A percentile compares a stretch with the other conserved stretches of the same genome.
phyloP scores from a whole-genome alignment of 176 grass and related monocot genomes.

The Bonia amplexicaulis region DNA sequence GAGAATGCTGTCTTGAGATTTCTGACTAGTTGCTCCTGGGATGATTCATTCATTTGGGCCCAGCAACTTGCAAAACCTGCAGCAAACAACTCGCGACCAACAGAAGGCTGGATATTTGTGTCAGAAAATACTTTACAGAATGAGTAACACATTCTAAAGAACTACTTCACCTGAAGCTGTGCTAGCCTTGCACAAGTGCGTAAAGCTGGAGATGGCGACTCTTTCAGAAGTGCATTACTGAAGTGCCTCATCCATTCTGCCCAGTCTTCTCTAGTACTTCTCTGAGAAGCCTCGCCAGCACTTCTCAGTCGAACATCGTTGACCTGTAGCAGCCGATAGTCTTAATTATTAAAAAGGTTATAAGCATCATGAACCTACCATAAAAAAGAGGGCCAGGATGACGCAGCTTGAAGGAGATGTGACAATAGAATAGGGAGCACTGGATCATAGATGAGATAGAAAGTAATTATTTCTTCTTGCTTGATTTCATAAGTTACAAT shows the following conservation, averaged over 20 bases:
- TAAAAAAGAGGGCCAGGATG: background rate
- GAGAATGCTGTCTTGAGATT: slow-evolving; percentile 99
- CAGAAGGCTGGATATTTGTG: slow-evolving; percentile 76
- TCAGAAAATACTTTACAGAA: slow-evolving; percentile 46
- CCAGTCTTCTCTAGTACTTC: slow-evolving; percentile 99
- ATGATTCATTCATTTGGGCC: slow-evolving; percentile 91
- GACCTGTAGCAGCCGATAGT: slow-evolving; percentile 51
- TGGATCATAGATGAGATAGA: background rate
- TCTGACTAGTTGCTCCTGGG: slow-evolving; percentile 91
- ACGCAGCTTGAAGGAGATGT: background rate
- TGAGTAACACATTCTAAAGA: slow-evolving; percentile 29
- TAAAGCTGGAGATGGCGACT: slow-evolving; percentile 94
- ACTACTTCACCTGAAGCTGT: slow-evolving; percentile 74
- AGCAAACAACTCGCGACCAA: slow-evolving; percentile 92
- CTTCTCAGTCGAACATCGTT: slow-evolving; percentile 84
- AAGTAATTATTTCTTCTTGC: background rate
- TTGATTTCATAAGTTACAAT: background rate
- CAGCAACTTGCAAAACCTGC: slow-evolving; percentile 98
- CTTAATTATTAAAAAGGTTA: slow-evolving; percentile 5
- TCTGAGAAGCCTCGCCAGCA: slow-evolving; percentile 93
- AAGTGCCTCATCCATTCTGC: slow-evolving; percentile 99
- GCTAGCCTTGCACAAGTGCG: slow-evolving; percentile 91
- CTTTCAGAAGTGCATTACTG: slow-evolving; percentile 95
- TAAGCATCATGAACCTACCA: background rate
- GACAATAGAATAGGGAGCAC: background rate